phyloP scores from a whole-genome alignment of 1,284 basidiomycete species.

The Puccinia coronata region DNA sequence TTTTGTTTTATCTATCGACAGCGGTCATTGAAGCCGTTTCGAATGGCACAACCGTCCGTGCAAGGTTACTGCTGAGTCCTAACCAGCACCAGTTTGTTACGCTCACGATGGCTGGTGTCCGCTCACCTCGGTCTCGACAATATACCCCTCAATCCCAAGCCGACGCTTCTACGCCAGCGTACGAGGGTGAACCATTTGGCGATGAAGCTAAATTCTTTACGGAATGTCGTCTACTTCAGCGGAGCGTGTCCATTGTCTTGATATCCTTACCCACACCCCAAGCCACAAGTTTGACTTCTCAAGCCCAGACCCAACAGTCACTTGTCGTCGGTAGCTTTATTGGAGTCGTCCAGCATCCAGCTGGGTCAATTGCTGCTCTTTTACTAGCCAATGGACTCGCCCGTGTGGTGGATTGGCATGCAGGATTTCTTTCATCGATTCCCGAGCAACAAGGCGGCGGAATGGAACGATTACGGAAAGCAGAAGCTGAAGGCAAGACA shows the following conservation, averaged over 20 bases:
- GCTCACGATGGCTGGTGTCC: constrained; percentile 79
- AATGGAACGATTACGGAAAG: constrained; percentile 80
- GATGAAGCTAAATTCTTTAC: constrained; percentile 87
- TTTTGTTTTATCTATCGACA: constrained; percentile 56
- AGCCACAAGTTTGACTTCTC: constrained; percentile 72
- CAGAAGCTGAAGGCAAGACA: constrained; percentile 66
- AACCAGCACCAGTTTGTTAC: constrained; percentile 84
- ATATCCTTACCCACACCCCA: constrained; percentile 78
- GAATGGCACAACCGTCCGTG: constrained; percentile 86
- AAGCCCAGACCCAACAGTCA: constrained; percentile 65
- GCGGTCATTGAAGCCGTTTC: constrained; percentile 91
- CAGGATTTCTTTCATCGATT: constrained; percentile 76
- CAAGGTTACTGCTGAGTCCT: constrained; percentile 81
- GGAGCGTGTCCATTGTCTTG: constrained; percentile 79
- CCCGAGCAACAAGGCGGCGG: constrained; percentile 55
- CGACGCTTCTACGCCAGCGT: constrained; percentile 49
- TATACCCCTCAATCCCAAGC: constrained; percentile 69
- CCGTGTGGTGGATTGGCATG: constrained; percentile 95
- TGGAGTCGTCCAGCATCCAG: constrained; percentile 86
- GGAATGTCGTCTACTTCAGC: constrained; percentile 86
- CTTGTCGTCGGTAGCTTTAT: constrained; percentile 80
- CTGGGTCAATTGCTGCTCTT: constrained; percentile 90
- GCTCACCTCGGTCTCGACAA: constrained; percentile 71
- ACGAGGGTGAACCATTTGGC: constrained; percentile 56
- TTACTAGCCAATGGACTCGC: constrained; percentile 82